phyloP scores from a whole-genome alignment of 225 moss, liverwort and hornwort species.

The Physcomitrellopsis africana region DNA sequence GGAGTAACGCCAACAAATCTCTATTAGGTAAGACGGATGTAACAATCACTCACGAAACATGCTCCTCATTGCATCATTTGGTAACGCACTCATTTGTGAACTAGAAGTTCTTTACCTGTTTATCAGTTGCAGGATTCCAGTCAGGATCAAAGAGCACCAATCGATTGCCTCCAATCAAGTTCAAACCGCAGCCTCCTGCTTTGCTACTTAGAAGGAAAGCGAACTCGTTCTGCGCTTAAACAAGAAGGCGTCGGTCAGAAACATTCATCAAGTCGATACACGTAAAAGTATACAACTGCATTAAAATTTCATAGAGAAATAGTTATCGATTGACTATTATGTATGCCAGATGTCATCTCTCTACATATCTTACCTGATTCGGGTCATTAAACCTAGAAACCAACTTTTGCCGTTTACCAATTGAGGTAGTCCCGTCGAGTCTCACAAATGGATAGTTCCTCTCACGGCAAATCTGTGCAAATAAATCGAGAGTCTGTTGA shows the following conservation, averaged over 20 bases:
- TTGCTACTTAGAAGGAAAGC: constrained; percentile 97
- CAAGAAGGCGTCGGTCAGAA: constrained; percentile 17
- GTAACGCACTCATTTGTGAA: neutral
- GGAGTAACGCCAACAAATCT: constrained; percentile 16
- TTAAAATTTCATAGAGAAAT: neutral
- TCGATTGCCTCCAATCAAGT: constrained; percentile 95
- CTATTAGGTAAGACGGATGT: neutral
- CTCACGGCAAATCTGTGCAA: constrained; percentile 94
- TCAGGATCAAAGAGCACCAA: constrained; percentile 98
- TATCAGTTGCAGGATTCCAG: constrained; percentile 99
- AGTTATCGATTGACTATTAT: neutral
- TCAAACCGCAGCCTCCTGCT: constrained; percentile 98
- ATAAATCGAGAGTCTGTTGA: constrained; percentile 88
- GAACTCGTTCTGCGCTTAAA: constrained; percentile 80
- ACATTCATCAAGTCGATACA: neutral
- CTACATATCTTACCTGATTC: constrained; percentile 58
- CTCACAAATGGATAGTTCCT: constrained; percentile 85
- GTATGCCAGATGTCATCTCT: neutral
- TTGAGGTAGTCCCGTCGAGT: constrained; percentile 90
- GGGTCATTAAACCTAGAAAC: constrained; percentile 89
- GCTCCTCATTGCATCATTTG: neutral
- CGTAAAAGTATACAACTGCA: neutral
- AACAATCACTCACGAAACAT: neutral
- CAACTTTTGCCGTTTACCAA: constrained; percentile 89
- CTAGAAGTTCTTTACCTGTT: constrained; percentile 61